Evolutionary conservation across 768 basidiomycete genomes (phyloP).

Genomic region (Trametes maxima): DNA sequence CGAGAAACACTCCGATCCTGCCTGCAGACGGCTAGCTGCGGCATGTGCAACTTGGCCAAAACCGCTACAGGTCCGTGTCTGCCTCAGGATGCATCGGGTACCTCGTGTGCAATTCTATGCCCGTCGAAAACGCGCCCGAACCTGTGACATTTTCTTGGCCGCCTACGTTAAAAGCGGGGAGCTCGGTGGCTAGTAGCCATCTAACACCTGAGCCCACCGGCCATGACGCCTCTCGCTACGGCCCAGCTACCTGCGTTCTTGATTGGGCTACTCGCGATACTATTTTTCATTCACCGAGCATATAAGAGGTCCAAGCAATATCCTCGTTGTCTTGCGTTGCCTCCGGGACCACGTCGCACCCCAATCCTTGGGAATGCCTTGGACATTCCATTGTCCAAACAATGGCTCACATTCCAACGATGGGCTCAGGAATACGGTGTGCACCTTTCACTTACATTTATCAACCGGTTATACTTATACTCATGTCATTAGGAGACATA

Average conservation of each 20-base stretch:
- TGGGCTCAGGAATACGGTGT: constrained; percentile 10
- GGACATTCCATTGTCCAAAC: constrained; percentile 3
- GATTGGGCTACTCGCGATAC: neutral
- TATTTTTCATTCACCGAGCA: neutral
- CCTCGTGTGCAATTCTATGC: no score
- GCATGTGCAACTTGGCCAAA: no score
- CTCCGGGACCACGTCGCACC: constrained; percentile 8
- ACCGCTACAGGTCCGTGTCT: no score
- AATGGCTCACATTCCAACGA: constrained; percentile 2
- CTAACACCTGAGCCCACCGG: no score
- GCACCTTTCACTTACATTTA: neutral
- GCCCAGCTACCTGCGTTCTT: neutral
- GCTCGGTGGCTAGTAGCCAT: no score
- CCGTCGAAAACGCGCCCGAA: no score
- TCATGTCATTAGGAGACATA: constrained; percentile 16
- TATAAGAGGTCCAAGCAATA: neutral
- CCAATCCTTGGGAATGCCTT: constrained; percentile 11
- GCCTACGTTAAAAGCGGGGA: no score
- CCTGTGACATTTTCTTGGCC: no score
- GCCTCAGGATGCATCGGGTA: no score
- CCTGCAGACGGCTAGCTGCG: no score
- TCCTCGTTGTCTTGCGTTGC: neutral
- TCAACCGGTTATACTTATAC: neutral
- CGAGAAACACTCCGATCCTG: no score
- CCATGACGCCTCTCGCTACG: no score